Percentiles rank a stretch among this genome's conserved stretches.
phyloP scores from a whole-genome alignment of 2,329 filamentous ascomycete species.

The Aspergillus japonicus region DNA sequence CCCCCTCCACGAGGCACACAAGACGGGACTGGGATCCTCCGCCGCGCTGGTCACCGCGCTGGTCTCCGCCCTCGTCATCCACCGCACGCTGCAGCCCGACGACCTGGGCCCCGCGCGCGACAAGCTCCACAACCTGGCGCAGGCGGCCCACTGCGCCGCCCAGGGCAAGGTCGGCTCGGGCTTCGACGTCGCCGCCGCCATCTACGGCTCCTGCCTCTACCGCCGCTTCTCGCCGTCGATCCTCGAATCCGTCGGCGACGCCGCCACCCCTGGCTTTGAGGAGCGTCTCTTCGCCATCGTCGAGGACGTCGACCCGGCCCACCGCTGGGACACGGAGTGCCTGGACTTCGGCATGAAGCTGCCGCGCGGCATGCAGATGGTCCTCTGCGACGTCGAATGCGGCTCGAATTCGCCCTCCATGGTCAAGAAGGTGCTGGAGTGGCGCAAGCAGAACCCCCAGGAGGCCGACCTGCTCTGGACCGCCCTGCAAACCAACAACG shows the following conservation, averaged over 20 bases:
- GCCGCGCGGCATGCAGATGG: slow-evolving; percentile 70
- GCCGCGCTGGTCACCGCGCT: slow-evolving; percentile 90
- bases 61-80: slow-evolving; percentile 52
- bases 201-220: slow-evolving; percentile 89
- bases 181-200: slow-evolving; percentile 90
- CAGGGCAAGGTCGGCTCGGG: slow-evolving; percentile 96
- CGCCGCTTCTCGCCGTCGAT: slow-evolving; percentile 84
- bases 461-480: slow-evolving; percentile 72
- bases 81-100: slow-evolving; percentile 44
- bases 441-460: slow-evolving; percentile 65
- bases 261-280: slow-evolving; percentile 66
- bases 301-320: slow-evolving; percentile 52
- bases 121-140: slow-evolving; percentile 85
- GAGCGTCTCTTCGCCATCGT: slow-evolving; percentile 64
- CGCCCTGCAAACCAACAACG: slow-evolving; percentile 71
- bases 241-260: slow-evolving; percentile 65
- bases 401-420: slow-evolving; percentile 91
- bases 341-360: slow-evolving; percentile 67
- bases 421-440: slow-evolving; percentile 87
- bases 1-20: slow-evolving; percentile 75
- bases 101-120: slow-evolving; percentile 52
- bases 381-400: slow-evolving; percentile 96
- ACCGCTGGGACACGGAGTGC: slow-evolving; percentile 77
- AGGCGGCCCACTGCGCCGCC: slow-evolving; percentile 89
- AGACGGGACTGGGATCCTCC: slow-evolving; percentile 93